A percentile compares a stretch with the other conserved stretches of the same genome.
Evolutionary conservation across 306 rosid genomes (phyloP).

Genomic region (Rosa chinensis): DNA sequence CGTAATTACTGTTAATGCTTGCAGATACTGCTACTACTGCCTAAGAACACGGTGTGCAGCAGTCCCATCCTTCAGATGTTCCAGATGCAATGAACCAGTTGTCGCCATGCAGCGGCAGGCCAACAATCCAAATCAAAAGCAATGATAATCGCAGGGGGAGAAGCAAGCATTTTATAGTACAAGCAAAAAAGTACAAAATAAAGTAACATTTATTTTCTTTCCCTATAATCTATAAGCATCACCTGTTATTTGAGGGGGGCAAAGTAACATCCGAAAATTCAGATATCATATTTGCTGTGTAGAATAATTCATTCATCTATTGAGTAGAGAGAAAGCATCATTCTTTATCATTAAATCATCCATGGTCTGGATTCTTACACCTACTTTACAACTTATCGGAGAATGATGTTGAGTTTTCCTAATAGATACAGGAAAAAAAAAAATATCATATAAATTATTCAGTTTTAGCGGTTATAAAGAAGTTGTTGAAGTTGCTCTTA

Average conservation of each 20-base stretch:
- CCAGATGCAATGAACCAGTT: slow-evolving; percentile 83
- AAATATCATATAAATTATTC: neutral
- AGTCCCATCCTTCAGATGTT: slow-evolving; percentile 83
- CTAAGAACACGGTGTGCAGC: slow-evolving; percentile 92
- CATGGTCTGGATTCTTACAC: neutral
- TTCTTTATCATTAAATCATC: slow-evolving; percentile 15
- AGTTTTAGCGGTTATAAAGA: neutral
- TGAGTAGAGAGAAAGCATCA: slow-evolving; percentile 23
- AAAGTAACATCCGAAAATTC: slow-evolving; percentile 24
- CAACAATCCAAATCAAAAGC: slow-evolving; percentile 28
- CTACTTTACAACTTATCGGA: too few species aligned
- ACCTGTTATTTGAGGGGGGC: slow-evolving; percentile 23
- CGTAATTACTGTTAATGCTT: slow-evolving; percentile 4
- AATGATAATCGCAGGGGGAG: slow-evolving; percentile 30
- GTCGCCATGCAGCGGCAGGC: slow-evolving; percentile 77
- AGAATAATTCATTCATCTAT: slow-evolving; percentile 27
- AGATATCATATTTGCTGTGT: slow-evolving; percentile 15
- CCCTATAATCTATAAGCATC: slow-evolving; percentile 23
- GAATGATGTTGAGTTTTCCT: neutral
- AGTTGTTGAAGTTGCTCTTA: neutral
- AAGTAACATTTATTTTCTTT: slow-evolving; percentile 21
- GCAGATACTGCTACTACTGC: slow-evolving; percentile 97
- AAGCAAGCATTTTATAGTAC: slow-evolving; percentile 31
- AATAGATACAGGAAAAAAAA: neutral
- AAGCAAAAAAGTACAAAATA: slow-evolving; percentile 37